Conservation (phyloP, 2,329 filamentous ascomycete genomes). For the Beauveria scarabaeidicola region DNA sequence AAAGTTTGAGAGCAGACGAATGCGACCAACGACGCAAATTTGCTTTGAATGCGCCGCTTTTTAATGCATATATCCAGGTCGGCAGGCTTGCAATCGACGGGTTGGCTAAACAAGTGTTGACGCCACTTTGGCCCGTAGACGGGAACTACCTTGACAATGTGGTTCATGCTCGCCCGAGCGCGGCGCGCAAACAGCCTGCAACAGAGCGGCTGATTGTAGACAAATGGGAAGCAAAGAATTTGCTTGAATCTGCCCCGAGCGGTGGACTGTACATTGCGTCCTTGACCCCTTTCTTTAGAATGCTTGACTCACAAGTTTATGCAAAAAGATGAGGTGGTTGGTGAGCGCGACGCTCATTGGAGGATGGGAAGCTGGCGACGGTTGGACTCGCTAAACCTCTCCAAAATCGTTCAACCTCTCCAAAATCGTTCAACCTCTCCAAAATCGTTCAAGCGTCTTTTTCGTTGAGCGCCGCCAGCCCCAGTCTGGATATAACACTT, state of each 20-base stretch:
- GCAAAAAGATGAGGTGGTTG: no score
- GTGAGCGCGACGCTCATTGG: not conserved
- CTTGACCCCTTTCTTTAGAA: not conserved
- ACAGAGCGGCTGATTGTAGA: not conserved
- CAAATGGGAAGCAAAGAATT: not conserved
- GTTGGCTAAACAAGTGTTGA: not conserved
- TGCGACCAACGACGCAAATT: not conserved
- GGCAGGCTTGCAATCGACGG: not conserved
- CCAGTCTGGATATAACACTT: not conserved
- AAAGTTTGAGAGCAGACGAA: not conserved
- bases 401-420: conserved; percentile 1
- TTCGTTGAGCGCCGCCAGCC: not conserved
- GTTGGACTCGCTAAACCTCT: not conserved
- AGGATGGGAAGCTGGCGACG: not conserved
- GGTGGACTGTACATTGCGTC: not conserved
- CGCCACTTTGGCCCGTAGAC: not conserved
- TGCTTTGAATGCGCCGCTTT: not conserved
- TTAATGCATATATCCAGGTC: not conserved
- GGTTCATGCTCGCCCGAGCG: not conserved
- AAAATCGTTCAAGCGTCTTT: not conserved
- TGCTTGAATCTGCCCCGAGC: not conserved
- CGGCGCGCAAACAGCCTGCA: not conserved
- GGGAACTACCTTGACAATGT: not conserved
- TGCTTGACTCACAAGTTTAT: not conserved
- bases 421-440: conserved; percentile 1